Conservation (phyloP, 2,329 filamentous ascomycete genomes). For the Penicillium nordicum region DNA sequence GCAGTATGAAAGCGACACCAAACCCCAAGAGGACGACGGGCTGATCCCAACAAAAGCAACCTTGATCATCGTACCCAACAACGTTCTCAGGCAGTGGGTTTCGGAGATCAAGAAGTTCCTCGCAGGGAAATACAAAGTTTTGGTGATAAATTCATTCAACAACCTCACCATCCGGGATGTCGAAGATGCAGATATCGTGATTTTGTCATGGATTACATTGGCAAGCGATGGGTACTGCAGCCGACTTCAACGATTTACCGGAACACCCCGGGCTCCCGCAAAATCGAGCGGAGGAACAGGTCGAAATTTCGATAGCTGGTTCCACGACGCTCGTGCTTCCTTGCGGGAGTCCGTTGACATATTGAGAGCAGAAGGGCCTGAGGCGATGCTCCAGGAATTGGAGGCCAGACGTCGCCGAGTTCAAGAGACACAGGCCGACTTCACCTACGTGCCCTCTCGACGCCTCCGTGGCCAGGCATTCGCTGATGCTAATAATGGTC, state of each 20-base stretch:
- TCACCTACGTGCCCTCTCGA: slow-evolving; percentile 38
- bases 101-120: slow-evolving; percentile 54
- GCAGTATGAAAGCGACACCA: slow-evolving; percentile 18
- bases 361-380: slow-evolving; percentile 30
- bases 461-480: slow-evolving; percentile 31
- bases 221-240: slow-evolving; percentile 48
- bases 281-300: slow-evolving; percentile 43
- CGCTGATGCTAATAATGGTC: slow-evolving; percentile 10
- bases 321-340: slow-evolving; percentile 42
- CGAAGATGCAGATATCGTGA: slow-evolving; percentile 51
- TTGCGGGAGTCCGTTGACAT: slow-evolving; percentile 44
- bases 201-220: slow-evolving; percentile 54
- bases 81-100: slow-evolving; percentile 58
- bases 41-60: slow-evolving; percentile 54
- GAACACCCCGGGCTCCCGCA: slow-evolving; percentile 41
- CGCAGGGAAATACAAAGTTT: slow-evolving; percentile 41
- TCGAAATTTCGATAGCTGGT: slow-evolving; percentile 55
- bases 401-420: slow-evolving; percentile 27
- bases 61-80: slow-evolving; percentile 56
- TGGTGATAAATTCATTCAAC: slow-evolving; percentile 45
- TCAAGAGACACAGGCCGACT: slow-evolving; percentile 36
- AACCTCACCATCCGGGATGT: slow-evolving; percentile 46
- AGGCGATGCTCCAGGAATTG: slow-evolving; percentile 33
- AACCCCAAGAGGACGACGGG: slow-evolving; percentile 11
- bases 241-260: slow-evolving; percentile 50